Conservation (phyloP, 495 filamentous ascomycete species). For the Baudoinia panamericana region DNA sequence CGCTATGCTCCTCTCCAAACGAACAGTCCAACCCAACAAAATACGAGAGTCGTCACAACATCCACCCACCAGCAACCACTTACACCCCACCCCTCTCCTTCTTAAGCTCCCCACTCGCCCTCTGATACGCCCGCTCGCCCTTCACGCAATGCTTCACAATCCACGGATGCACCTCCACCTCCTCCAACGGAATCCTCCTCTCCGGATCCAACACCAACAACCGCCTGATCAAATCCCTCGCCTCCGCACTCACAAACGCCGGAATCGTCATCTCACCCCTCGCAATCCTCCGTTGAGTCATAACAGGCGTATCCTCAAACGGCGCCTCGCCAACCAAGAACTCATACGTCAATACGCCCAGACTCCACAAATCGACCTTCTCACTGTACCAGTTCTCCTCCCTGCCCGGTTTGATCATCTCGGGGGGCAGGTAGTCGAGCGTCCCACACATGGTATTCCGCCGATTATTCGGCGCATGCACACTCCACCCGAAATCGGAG, state of each 20-base stretch:
- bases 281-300: slow-evolving; percentile 86
- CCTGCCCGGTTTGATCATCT: slow-evolving; percentile 79
- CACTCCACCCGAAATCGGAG: slow-evolving; percentile 96
- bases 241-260: slow-evolving; percentile 78
- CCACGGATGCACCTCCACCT: slow-evolving; percentile 88
- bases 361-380: slow-evolving; percentile 91
- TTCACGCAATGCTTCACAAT: slow-evolving; percentile 91
- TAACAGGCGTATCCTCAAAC: slow-evolving; percentile 87
- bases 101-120: slow-evolving; percentile 12
- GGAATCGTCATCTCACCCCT: slow-evolving; percentile 87
- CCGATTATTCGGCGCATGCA: slow-evolving; percentile 90
- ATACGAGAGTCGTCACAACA: slow-evolving; percentile 4
- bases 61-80: not conserved
- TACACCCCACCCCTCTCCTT: slow-evolving; percentile 6
- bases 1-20: too few relatives aligned
- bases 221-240: slow-evolving; percentile 84
- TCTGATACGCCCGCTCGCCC: slow-evolving; percentile 43
- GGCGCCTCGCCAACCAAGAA: slow-evolving; percentile 92
- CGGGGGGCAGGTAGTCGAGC: slow-evolving; percentile 89
- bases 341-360: slow-evolving; percentile 92
- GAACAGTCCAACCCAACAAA: too few relatives aligned
- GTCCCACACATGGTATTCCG: slow-evolving; percentile 95
- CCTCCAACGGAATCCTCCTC: slow-evolving; percentile 78
- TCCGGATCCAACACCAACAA: slow-evolving; percentile 87
- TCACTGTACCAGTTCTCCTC: slow-evolving; percentile 76